Conservation (phyloP, 2,329 filamentous ascomycete genomes). For the Chaetoscypha palmicola region DNA sequence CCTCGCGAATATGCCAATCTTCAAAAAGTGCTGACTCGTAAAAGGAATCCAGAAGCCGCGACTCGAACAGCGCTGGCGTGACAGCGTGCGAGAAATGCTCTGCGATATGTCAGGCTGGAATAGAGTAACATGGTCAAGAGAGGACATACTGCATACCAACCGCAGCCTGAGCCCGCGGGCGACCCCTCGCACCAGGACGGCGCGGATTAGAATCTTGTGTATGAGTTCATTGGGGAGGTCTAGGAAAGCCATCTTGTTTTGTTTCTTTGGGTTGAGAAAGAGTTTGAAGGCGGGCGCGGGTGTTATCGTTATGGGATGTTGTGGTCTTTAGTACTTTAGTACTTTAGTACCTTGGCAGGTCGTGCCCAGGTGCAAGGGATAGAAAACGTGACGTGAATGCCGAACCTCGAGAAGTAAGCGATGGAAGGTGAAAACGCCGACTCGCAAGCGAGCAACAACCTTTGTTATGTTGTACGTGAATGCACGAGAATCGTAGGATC, state of each 20-base stretch:
- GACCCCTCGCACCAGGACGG: slow-evolving; percentile 7
- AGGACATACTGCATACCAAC: slow-evolving; percentile 15
- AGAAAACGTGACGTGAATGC: too few species aligned
- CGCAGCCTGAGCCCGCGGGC: slow-evolving; percentile 11
- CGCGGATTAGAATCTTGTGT: slow-evolving; percentile 9
- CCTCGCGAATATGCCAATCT: slow-evolving; percentile 5
- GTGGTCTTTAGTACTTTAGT: too few species aligned
- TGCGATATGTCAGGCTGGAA: neutral
- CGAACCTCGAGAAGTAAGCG: too few species aligned
- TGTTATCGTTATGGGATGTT: too few species aligned
- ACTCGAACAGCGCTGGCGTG: slow-evolving; percentile 14
- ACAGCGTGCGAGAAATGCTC: slow-evolving; percentile 3
- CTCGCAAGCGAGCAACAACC: too few species aligned
- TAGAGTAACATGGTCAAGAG: neutral
- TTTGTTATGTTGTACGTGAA: too few species aligned
- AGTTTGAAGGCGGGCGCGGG: too few species aligned
- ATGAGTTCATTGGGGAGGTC: slow-evolving; percentile 13
- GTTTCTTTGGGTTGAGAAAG: too few species aligned
- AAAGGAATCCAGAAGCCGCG: slow-evolving; percentile 11
- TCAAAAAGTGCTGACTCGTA: neutral
- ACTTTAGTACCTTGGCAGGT: too few species aligned
- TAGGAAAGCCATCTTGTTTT: slow-evolving; percentile 3
- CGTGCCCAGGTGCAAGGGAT: too few species aligned
- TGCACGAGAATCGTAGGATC: too few species aligned
- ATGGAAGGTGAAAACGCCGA: too few species aligned